Conservation (phyloP, 352 stramenopile species). For the Globisporangium viniferum region DNA sequence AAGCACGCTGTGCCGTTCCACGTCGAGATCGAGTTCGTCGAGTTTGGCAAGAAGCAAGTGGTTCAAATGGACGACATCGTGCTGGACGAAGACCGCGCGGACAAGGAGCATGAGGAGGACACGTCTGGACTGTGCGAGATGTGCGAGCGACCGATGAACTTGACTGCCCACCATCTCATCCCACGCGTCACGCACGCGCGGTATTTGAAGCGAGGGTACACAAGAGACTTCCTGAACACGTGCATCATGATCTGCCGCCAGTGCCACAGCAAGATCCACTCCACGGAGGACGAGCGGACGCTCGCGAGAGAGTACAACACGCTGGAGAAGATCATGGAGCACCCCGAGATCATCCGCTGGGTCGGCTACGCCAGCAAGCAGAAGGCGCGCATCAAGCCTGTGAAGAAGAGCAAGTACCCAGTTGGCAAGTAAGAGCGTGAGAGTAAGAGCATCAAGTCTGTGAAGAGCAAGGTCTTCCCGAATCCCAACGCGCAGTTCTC, state of each 20-base stretch:
- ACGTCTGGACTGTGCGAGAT: constrained; percentile 70
- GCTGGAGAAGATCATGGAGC: constrained; percentile 88
- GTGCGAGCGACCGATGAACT: constrained; percentile 89
- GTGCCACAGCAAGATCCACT: constrained; percentile 92
- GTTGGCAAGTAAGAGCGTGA: constrained; percentile 29
- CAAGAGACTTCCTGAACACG: constrained; percentile 72
- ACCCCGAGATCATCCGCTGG: constrained; percentile 86
- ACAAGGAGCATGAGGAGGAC: constrained; percentile 46
- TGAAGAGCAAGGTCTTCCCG: too few relatives aligned
- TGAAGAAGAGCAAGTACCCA: constrained; percentile 59
- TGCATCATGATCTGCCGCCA: constrained; percentile 90
- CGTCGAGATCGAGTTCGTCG: constrained; percentile 70
- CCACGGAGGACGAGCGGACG: constrained; percentile 85
- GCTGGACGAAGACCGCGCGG: constrained; percentile 69
- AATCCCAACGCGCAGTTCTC: too few relatives aligned
- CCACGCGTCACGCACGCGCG: constrained; percentile 78
- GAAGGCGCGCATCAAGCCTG: constrained; percentile 55
- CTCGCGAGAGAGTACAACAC: constrained; percentile 90
- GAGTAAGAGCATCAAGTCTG: too few relatives aligned
- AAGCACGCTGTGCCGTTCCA: constrained; percentile 9
- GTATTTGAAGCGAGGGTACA: constrained; percentile 81
- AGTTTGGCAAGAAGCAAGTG: constrained; percentile 75
- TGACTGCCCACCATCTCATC: constrained; percentile 93
- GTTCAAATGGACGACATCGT: constrained; percentile 57
- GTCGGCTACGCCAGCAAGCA: constrained; percentile 91